These are phyloP conservation scores for Martiniozyma abietophila DNA, from an alignment of 805 yeast species.

Conservation along the genomic window DNA sequence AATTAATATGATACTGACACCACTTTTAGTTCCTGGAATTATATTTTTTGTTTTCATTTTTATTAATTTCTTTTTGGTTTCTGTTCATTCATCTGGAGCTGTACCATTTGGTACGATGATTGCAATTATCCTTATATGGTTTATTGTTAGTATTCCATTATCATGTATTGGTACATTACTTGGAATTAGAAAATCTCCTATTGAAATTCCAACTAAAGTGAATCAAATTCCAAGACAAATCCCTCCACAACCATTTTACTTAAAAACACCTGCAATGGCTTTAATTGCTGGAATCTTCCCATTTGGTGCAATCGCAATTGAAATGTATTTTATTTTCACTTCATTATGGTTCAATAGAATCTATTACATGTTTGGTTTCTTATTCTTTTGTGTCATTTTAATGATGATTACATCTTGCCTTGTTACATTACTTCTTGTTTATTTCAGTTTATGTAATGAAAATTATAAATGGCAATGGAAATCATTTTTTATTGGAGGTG, in stretches of 20 bases:
- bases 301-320: constrained; percentile 90
- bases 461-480: constrained; percentile 99
- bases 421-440: constrained; percentile 71
- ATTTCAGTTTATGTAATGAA: constrained; percentile 80
- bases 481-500: constrained; percentile 77
- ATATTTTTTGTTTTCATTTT: constrained; percentile 55
- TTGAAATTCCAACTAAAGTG: constrained; percentile 63
- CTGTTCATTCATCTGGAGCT: constrained; percentile 82
- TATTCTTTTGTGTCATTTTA: constrained; percentile 78
- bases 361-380: constrained; percentile 95
- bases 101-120: constrained; percentile 86
- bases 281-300: constrained; percentile 86
- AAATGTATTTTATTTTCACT: constrained; percentile 83
- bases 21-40: constrained; percentile 74
- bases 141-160: constrained; percentile 72
- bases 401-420: constrained; percentile 75
- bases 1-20: constrained; percentile 72
- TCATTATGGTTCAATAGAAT: constrained; percentile 91
- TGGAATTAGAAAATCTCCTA: constrained; percentile 49
- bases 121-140: constrained; percentile 79
- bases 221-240: constrained; percentile 96
- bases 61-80: constrained; percentile 74
- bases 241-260: constrained; percentile 82
- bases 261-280: constrained; percentile 57
- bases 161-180: constrained; percentile 75